phyloP scores from a whole-genome alignment of 306 rosid species.

The Canavalia gladiata region DNA sequence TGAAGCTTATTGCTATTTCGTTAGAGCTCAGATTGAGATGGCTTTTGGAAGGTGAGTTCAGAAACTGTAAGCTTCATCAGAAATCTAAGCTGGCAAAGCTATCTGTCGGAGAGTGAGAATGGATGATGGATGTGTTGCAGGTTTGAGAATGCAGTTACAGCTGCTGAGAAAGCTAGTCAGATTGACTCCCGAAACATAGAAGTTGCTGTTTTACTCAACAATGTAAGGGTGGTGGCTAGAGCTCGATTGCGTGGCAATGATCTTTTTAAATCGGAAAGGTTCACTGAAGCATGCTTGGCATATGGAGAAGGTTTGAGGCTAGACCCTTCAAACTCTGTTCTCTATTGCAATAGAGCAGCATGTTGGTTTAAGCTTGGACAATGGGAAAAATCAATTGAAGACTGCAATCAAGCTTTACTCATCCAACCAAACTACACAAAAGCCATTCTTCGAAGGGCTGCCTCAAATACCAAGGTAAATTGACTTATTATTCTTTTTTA shows the following conservation, averaged over 20 bases:
- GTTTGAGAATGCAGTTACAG: conserved; percentile 87
- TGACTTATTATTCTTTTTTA: not conserved
- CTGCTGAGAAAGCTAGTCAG: conserved; percentile 78
- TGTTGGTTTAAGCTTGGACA: conserved; percentile 90
- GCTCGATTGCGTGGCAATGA: conserved; percentile 83
- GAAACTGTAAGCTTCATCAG: conserved; percentile 47
- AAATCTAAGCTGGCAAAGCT: conserved; percentile 43
- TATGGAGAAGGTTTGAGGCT: conserved; percentile 83
- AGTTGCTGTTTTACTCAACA: conserved; percentile 67
- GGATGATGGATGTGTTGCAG: conserved; percentile 81
- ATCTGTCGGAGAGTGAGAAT: conserved; percentile 65
- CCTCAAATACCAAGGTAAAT: conserved; percentile 76
- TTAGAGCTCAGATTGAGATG: conserved; percentile 77
- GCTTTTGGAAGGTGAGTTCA: conserved; percentile 82
- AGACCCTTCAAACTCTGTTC: conserved; percentile 77
- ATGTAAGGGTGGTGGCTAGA: conserved; percentile 75
- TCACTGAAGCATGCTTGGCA: conserved; percentile 81
- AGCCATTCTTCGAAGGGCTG: conserved; percentile 89
- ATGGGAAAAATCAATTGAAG: conserved; percentile 83
- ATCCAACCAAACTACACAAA: conserved; percentile 78
- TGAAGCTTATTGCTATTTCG: conserved; percentile 71
- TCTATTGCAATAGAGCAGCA: conserved; percentile 87
- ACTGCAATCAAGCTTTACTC: conserved; percentile 76
- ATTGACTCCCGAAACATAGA: conserved; percentile 74
- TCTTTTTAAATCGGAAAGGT: conserved; percentile 86